Evolutionary conservation across 1,139 yeast genomes (phyloP).

Genomic region (Sugiyamaella japonica): DNA sequence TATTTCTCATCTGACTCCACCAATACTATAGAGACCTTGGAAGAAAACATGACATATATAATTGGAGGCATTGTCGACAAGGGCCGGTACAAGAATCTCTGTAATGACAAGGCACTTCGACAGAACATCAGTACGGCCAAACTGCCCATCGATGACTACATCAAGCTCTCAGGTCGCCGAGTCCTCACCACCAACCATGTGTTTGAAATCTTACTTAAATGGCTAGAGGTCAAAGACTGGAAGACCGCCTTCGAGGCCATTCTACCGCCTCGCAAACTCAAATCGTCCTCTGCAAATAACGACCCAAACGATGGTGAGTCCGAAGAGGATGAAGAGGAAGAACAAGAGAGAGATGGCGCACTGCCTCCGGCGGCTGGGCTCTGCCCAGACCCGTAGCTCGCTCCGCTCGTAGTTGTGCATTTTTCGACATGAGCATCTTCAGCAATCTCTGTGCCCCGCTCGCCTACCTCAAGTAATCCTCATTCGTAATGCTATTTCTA

Average conservation of each 20-base stretch:
- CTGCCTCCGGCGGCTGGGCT: background rate
- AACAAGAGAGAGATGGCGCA: background rate
- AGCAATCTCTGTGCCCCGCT: too few species aligned
- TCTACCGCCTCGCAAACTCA: constrained; percentile 75
- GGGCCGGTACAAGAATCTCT: constrained; percentile 81
- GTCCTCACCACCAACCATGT: constrained; percentile 95
- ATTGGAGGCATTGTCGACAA: constrained; percentile 97
- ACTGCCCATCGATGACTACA: constrained; percentile 84
- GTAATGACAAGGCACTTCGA: constrained; percentile 76
- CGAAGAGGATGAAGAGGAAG: constrained; percentile 15
- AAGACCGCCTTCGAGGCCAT: constrained; percentile 79
- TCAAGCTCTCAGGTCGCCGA: constrained; percentile 77
- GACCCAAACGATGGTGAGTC: constrained; percentile 19
- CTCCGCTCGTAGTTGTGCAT: too few species aligned
- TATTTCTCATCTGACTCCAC: constrained; percentile 90
- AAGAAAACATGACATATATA: constrained; percentile 71
- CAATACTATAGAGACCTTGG: constrained; percentile 58
- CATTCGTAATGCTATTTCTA: too few species aligned
- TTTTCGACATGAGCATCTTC: too few species aligned
- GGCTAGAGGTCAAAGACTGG: constrained; percentile 84
- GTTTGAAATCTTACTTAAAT: constrained; percentile 76
- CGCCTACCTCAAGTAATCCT: too few species aligned
- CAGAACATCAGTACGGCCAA: constrained; percentile 73
- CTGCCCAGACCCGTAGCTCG: background rate
- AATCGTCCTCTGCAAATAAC: background rate